Percentiles rank a stretch among this genome's conserved stretches.
Conservation (phyloP, 2,329 filamentous ascomycete species). For the Epichloe brachyelytri region DNA sequence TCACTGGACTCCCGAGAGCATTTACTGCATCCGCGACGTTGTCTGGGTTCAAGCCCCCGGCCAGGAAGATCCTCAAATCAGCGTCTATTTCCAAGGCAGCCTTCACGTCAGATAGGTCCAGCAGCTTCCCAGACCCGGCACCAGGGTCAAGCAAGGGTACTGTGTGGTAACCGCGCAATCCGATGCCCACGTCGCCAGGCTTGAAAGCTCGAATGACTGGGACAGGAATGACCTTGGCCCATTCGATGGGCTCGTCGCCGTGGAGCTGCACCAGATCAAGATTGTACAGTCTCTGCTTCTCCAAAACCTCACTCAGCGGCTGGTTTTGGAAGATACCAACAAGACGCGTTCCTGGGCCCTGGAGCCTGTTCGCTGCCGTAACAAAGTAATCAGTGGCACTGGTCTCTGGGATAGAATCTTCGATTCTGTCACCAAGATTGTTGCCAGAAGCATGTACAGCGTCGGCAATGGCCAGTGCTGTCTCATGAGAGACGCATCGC, state of each 20-base stretch:
- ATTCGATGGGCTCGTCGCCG: conserved; percentile 83
- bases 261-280: conserved; percentile 91
- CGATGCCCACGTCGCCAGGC: conserved; percentile 59
- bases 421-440: conserved; percentile 23
- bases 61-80: conserved; percentile 65
- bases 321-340: conserved; percentile 95
- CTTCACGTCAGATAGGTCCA: conserved; percentile 61
- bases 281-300: conserved; percentile 59
- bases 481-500: conserved; percentile 66
- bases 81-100: conserved; percentile 51
- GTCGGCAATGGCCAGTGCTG: conserved; percentile 67
- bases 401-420: conserved; percentile 15
- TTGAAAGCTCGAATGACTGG: conserved; percentile 82
- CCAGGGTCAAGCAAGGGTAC: conserved; percentile 81
- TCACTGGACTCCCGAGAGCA: conserved; percentile 46
- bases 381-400: conserved; percentile 58
- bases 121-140: conserved; percentile 64
- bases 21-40: conserved; percentile 61
- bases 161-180: conserved; percentile 66
- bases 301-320: conserved; percentile 67
- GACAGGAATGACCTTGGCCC: conserved; percentile 78
- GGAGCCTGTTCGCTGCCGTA: conserved; percentile 32
- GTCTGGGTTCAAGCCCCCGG: conserved; percentile 68
- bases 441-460: conserved; percentile 57
- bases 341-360: conserved; percentile 53